Conservation (phyloP, 108 stramenopile genomes). For the Cyclotella kingstonii region DNA sequence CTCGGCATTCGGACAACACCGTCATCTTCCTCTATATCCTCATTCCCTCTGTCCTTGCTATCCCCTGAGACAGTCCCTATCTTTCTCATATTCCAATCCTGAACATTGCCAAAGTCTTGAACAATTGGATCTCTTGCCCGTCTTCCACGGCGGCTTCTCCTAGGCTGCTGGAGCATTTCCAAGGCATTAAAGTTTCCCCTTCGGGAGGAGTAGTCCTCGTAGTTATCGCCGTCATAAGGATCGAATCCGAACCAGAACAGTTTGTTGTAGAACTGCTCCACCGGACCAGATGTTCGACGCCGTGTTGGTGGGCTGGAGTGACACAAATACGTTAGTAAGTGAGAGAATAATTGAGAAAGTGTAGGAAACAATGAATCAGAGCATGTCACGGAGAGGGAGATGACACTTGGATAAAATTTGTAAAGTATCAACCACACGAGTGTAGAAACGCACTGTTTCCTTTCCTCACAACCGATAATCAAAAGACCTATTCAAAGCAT, state of each 20-base stretch:
- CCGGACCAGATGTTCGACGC: slow-evolving; percentile 45
- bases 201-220: slow-evolving; percentile 28
- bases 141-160: slow-evolving; percentile 24
- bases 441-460: too few species aligned
- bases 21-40: neutral
- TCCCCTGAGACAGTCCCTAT: slow-evolving; percentile 22
- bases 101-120: slow-evolving; percentile 33
- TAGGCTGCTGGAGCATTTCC: slow-evolving; percentile 24
- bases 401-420: too few species aligned
- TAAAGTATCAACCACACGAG: too few species aligned
- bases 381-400: too few species aligned
- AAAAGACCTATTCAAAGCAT: too few species aligned
- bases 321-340: too few species aligned
- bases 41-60: slow-evolving; percentile 29
- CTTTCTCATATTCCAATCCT: slow-evolving; percentile 36
- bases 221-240: too few species aligned
- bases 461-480: too few species aligned
- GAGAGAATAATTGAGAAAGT: too few species aligned
- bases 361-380: too few species aligned
- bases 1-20: neutral
- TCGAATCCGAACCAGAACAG: slow-evolving; percentile 70
- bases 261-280: slow-evolving; percentile 70
- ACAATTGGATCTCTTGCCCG: slow-evolving; percentile 20
- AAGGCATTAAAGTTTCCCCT: slow-evolving; percentile 82
- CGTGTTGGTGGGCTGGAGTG: too few species aligned